phyloP scores from a whole-genome alignment of 768 basidiomycete genomes.

The Fistulinella prunicolor region DNA sequence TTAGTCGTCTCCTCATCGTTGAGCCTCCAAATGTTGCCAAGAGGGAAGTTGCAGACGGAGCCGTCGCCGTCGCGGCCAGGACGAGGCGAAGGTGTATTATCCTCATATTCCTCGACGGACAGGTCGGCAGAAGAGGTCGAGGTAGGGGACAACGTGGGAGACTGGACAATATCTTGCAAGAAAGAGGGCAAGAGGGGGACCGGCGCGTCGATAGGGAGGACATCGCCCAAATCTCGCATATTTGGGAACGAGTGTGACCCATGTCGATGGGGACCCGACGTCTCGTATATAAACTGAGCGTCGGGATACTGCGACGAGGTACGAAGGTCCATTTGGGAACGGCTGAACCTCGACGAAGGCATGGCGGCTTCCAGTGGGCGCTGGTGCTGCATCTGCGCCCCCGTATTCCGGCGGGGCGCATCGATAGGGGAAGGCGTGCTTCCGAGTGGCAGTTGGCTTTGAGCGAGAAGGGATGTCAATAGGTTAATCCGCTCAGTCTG shows the following conservation, averaged over 20 bases:
- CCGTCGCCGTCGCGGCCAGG: constrained; percentile 30
- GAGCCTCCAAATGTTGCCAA: constrained; percentile 65
- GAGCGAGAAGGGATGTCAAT: constrained; percentile 68
- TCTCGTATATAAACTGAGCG: constrained; percentile 67
- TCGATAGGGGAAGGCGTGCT: constrained; percentile 16
- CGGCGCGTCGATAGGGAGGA: constrained; percentile 33
- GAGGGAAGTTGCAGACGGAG: constrained; percentile 29
- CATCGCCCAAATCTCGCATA: constrained; percentile 23
- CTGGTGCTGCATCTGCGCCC: constrained; percentile 45
- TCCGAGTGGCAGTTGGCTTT: constrained; percentile 41
- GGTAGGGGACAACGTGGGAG: constrained; percentile 62
- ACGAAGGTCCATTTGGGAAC: constrained; percentile 45
- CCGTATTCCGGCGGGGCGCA: constrained; percentile 40
- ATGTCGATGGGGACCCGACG: constrained; percentile 43
- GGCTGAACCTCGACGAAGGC: constrained; percentile 38
- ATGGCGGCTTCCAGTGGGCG: constrained; percentile 38
- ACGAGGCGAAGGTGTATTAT: constrained; percentile 29
- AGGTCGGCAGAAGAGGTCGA: constrained; percentile 66
- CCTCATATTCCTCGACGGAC: constrained; percentile 56
- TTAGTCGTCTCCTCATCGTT: constrained; percentile 68
- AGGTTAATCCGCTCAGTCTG: constrained; percentile 83
- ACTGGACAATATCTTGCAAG: constrained; percentile 70
- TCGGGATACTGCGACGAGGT: constrained; percentile 44
- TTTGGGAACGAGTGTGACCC: constrained; percentile 39
- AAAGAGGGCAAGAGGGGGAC: constrained; percentile 71